Percentiles rank a stretch among this genome's conserved stretches.
phyloP scores from a whole-genome alignment of 2,329 filamentous ascomycete genomes.

The Plectosphaerella sp. region DNA sequence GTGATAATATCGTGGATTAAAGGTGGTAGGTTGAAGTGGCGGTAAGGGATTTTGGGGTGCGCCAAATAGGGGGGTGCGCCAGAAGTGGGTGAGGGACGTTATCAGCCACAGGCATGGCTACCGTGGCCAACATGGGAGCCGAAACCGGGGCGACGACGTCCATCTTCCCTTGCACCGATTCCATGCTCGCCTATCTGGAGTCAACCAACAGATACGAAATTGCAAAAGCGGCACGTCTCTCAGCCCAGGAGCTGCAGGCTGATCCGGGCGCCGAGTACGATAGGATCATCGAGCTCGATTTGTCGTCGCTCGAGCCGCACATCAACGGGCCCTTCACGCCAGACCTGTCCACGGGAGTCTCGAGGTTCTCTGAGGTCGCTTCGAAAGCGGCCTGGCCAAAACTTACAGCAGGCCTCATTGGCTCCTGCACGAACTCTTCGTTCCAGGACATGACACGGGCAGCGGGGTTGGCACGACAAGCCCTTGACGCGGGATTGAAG shows the following conservation, averaged over 20 bases:
- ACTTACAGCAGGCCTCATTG: constrained; percentile 93
- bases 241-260: constrained; percentile 44
- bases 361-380: constrained; percentile 92
- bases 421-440: constrained; percentile 87
- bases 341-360: constrained; percentile 95
- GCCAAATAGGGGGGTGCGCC: too few species aligned
- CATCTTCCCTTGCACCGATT: constrained; percentile 95
- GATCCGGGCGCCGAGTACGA: constrained; percentile 27
- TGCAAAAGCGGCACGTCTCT: constrained; percentile 64
- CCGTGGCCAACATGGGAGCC: constrained; percentile 69
- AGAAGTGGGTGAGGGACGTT: too few species aligned
- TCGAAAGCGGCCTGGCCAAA: constrained; percentile 96
- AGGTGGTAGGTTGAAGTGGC: too few species aligned
- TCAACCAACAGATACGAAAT: constrained; percentile 21
- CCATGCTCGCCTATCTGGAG: constrained; percentile 82
- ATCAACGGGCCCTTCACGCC: constrained; percentile 69
- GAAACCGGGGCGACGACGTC: constrained; percentile 86
- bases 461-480: constrained; percentile 86
- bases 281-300: constrained; percentile 26
- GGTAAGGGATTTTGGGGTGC: too few species aligned
- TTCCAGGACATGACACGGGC: constrained; percentile 90
- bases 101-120: constrained; percentile 83
- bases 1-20: too few species aligned
- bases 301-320: constrained; percentile 25
- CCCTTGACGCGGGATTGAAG: constrained; percentile 88